phyloP scores from a whole-genome alignment of 129 eudicot genomes.

The Scalesia atractyloides region DNA sequence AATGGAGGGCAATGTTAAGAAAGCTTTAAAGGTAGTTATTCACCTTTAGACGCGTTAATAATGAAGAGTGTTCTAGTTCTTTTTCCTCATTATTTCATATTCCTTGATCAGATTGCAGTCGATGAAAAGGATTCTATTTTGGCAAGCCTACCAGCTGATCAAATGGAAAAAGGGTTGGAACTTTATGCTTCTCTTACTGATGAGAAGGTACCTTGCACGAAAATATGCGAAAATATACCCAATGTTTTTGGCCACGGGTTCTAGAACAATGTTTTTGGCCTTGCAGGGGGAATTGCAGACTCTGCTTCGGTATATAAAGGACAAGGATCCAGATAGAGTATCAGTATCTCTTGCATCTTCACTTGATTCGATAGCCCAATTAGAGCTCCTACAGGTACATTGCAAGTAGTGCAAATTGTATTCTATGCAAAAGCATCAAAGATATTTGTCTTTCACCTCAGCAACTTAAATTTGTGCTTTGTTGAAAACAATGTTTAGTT shows the following conservation, averaged over 20 bases:
- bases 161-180: constrained; percentile 68
- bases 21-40: constrained; percentile 79
- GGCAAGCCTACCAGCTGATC: constrained; percentile 78
- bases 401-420: constrained; percentile 12
- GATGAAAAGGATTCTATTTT: constrained; percentile 90
- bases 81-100: not conserved
- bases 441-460: not conserved
- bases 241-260: not conserved
- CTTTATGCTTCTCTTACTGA: constrained; percentile 74
- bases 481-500: not conserved
- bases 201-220: constrained; percentile 69
- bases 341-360: constrained; percentile 90
- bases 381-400: constrained; percentile 91
- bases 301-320: constrained; percentile 74
- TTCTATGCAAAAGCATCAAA: constrained; percentile 1
- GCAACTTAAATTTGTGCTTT: not conserved
- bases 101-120: constrained; percentile 64
- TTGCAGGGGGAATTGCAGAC: constrained; percentile 74
- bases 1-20: constrained; percentile 97
- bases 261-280: constrained; percentile 18
- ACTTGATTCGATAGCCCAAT: constrained; percentile 79
- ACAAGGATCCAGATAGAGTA: constrained; percentile 87
- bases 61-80: not conserved
- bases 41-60: not conserved
- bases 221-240: not conserved